A percentile compares a stretch with the other conserved stretches of the same genome.
Conservation (phyloP, 2,329 filamentous ascomycete species). For the Fusarium sp. region DNA sequence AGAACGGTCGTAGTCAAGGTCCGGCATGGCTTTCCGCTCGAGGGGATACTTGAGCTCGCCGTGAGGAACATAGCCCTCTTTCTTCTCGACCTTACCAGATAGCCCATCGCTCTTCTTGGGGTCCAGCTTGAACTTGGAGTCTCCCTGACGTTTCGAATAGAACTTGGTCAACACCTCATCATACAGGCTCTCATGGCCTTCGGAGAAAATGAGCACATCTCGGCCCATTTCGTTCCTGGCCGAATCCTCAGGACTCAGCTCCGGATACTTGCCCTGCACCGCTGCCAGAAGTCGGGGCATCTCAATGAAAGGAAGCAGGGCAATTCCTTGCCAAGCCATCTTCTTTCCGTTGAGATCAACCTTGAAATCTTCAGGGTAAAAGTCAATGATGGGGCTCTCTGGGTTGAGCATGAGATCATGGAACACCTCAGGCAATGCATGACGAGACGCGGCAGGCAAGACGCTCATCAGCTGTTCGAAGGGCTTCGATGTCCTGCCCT, state of each 20-base stretch:
- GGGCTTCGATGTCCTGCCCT: conserved; percentile 86
- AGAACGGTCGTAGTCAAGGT: conserved; percentile 86
- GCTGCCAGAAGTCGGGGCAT: conserved; percentile 86
- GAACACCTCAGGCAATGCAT: conserved; percentile 89
- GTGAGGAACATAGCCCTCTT: conserved; percentile 86
- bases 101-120: conserved; percentile 81
- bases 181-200: conserved; percentile 82
- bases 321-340: conserved; percentile 97
- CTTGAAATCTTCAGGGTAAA: conserved; percentile 94
- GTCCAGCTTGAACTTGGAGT: conserved; percentile 77
- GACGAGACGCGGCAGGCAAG: conserved; percentile 90
- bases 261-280: conserved; percentile 84
- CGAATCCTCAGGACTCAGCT: conserved; percentile 80
- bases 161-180: conserved; percentile 86
- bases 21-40: conserved; percentile 76
- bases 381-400: conserved; percentile 94
- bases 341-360: conserved; percentile 98
- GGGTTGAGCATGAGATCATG: conserved; percentile 90
- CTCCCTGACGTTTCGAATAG: conserved; percentile 88
- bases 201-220: conserved; percentile 87
- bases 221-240: conserved; percentile 83
- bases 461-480: conserved; percentile 99
- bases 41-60: conserved; percentile 84
- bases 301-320: conserved; percentile 94
- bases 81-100: conserved; percentile 83